Evolutionary conservation across 2,329 filamentous ascomycete species (phyloP), one percentile per base, ranked within the genome.

Genomic region (Claviceps sp.): DNA sequence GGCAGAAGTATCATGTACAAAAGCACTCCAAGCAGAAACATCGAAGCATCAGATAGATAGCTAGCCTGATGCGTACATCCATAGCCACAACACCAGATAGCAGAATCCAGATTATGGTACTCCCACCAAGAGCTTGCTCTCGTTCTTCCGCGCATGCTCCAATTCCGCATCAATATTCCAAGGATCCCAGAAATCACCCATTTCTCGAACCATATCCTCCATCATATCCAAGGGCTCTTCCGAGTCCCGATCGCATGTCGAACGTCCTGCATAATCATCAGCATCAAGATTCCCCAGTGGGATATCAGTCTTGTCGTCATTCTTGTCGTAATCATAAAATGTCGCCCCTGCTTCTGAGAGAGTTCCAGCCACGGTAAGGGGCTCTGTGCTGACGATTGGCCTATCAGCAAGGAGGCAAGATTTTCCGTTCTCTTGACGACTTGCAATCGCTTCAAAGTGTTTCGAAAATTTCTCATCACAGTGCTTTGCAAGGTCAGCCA

Each of bases 361-460:
- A 2, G 52, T 56, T 36, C 61, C 58, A 11, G 58, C 63, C 59
- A 63, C 63, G 11, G 57, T 59, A 34, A 56, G 52, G 11, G 56
- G 53, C n/a, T 54, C 52, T n/a, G 62, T 61, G 40, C 60, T 62
- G 22, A 51, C 9, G 52, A 57, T 37, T 57, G 71, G 75, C 13
- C 62, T 65, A 18, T 67, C 69, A 4, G 71, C 72, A 2, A 74
- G 58, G 1, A 75, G 58, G 14, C 34, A 37, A 2, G 13, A 61
- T 63, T 48, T 61, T 59, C n/a, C 59, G 61, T 58, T 57, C 42
- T 62, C 63, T 49, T 61, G 59, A 18, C 67, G 67, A 22, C 61
- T 65, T n/a, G 66, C 69, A 41, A 76, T 64, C 0, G 66, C 67
- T 30, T 68, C 65, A 55, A 78, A 78, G 56, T 78, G 74, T n/a